phyloP scores from a whole-genome alignment of 495 filamentous ascomycete genomes.

The Aspergillus biplanus region DNA sequence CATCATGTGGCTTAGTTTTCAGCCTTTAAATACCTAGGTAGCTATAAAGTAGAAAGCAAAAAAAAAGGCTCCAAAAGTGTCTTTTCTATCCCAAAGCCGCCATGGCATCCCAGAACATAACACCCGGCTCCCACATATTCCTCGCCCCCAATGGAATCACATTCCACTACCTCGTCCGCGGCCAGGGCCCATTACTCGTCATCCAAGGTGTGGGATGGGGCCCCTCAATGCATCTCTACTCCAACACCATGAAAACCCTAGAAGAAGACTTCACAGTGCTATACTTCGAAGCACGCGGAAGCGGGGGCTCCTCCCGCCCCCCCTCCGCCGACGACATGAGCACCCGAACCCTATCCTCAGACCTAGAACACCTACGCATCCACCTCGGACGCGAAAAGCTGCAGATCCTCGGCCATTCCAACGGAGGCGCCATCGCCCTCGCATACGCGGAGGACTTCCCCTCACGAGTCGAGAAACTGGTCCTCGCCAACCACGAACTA shows the following conservation, averaged over 20 bases:
- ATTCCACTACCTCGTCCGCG: constrained; percentile 14
- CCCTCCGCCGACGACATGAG: constrained; percentile 10
- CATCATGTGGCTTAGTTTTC: neutral
- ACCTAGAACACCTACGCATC: constrained; percentile 26
- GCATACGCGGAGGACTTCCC: constrained; percentile 29
- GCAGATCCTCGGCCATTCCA: constrained; percentile 27
- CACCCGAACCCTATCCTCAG: constrained; percentile 20
- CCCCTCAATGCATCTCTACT: constrained; percentile 12
- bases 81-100: neutral
- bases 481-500: constrained; percentile 25
- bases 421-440: constrained; percentile 30
- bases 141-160: constrained; percentile 4
- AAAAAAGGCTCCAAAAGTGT: neutral
- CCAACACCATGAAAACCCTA: neutral
- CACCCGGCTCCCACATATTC: neutral
- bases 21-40: too few relatives aligned
- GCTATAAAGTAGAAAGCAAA: neutral
- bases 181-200: constrained; percentile 8
- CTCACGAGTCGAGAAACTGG: constrained; percentile 20
- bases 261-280: constrained; percentile 1
- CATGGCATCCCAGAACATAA: neutral
- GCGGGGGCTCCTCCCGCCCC: constrained; percentile 6
- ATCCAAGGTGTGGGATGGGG: constrained; percentile 13
- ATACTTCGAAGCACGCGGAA: constrained; percentile 8
- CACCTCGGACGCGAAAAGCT: constrained; percentile 19